Evolutionary conservation across 495 filamentous ascomycete species (phyloP), one percentile per base, ranked within the genome.

Genomic region (Corynascus novoguineensis): DNA sequence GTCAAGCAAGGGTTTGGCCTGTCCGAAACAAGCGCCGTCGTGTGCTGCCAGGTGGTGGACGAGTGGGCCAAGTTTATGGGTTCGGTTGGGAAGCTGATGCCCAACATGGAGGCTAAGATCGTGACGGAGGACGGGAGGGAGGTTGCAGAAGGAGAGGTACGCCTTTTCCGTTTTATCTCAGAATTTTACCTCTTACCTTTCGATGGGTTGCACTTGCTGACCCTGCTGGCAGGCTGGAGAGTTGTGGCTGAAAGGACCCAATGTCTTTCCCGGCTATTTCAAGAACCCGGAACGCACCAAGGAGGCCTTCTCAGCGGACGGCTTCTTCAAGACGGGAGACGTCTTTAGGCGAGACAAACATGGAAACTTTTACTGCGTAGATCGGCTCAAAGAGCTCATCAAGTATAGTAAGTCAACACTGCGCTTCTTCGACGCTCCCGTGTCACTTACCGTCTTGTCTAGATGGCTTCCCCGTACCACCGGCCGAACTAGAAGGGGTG

Each of bases 361-460:
- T 15, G 82, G 83, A 4, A 76, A 82, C 57, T 71, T 69, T 17
- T 77, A 74, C 55, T 74, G 92, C 65, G 90, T 88, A 1, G 90
- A 92, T 62, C 85, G 90, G n/a, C 78, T 90, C 21, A 95, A 95
- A 77, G 90, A 95, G 69, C 73, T 95, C 42, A 93, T 95, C 73
- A 95, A 95, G 73, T 93, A 93, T 69, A 85, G 74, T 77, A 64
- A 62, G 46, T 57, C n/a, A n/a, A 1, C 7, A n/a, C 14, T 5
- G 4, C 22, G 24, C 29, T 2, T 1, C 34, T 31, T n/a, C 35
- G 0, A 19, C 2, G 12, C 15, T 29, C 3, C 42, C 9, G 10
- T 5, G 1, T 25, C 48, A 14, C 45, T 42, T 9, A 31, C 38
- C 12, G 34, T 22, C 12, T 5, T 41, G 15, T 2, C 1, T 35